A percentile compares a stretch with the other conserved stretches of the same genome.
These are phyloP conservation scores for Prillingera fragicola DNA, from an alignment of 1,284 basidiomycete species.

Conservation along the genomic window DNA sequence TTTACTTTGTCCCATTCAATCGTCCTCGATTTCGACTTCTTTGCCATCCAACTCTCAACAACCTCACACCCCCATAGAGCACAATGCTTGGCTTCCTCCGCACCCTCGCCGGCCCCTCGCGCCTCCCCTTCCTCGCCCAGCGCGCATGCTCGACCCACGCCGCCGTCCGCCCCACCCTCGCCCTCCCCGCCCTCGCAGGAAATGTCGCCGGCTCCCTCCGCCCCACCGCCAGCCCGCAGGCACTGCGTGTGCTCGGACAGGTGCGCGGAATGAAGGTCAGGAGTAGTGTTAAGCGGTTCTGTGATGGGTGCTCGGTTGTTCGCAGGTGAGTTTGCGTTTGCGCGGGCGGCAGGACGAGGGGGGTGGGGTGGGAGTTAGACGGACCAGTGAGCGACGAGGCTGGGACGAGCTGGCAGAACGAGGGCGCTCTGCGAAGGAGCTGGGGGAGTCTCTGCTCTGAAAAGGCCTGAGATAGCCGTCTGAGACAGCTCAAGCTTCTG, in stretches of 20 bases:
- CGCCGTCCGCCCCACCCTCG: conserved; percentile 4
- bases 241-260: conserved; percentile 22
- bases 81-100: conserved; percentile 8
- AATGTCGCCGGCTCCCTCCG: conserved; percentile 1
- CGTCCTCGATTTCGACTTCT: too few species aligned
- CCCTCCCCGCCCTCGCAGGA: background rate
- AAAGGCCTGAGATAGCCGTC: background rate
- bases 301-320: conserved; percentile 81
- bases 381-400: background rate
- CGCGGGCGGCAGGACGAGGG: background rate
- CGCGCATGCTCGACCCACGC: conserved; percentile 12
- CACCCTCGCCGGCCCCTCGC: conserved; percentile 13
- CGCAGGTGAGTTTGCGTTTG: conserved; percentile 47
- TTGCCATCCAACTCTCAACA: too few species aligned
- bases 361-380: background rate
- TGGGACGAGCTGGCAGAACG: background rate
- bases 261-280: conserved; percentile 90
- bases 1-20: too few species aligned
- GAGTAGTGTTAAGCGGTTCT: conserved; percentile 86
- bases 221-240: conserved; percentile 10
- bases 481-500: too few species aligned
- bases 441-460: background rate
- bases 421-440: background rate
- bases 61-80: background rate
- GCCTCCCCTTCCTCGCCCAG: too few species aligned